Percentiles rank a stretch among this genome's conserved stretches.
phyloP scores from a whole-genome alignment of 164 flowering plant species.

The Annona cherimola region DNA sequence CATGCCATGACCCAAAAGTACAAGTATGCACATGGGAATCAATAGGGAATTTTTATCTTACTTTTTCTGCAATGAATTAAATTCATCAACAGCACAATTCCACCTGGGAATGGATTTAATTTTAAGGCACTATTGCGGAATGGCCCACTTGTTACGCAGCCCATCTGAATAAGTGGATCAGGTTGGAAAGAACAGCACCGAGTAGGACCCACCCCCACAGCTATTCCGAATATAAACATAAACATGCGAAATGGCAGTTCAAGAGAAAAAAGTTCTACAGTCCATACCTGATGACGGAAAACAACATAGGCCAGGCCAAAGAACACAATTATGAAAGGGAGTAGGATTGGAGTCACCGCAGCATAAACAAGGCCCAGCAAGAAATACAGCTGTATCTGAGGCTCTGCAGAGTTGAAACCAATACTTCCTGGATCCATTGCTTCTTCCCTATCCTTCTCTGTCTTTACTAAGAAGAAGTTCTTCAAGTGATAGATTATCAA shows the following conservation, averaged over 20 bases:
- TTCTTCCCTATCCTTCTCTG: constrained; percentile 75
- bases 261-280: not conserved
- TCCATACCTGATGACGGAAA: constrained; percentile 83
- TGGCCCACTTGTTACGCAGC: too few species aligned
- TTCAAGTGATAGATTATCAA: constrained; percentile 69
- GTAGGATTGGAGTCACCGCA: constrained; percentile 67
- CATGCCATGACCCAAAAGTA: too few species aligned
- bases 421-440: constrained; percentile 97
- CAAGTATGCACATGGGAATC: too few species aligned
- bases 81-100: too few species aligned
- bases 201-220: too few species aligned
- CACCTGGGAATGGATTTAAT: too few species aligned
- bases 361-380: constrained; percentile 89
- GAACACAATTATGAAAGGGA: constrained; percentile 82
- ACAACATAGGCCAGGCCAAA: constrained; percentile 74
- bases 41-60: too few species aligned
- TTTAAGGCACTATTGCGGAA: too few species aligned
- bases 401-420: constrained; percentile 71
- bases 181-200: too few species aligned
- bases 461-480: constrained; percentile 74
- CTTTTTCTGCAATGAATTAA: too few species aligned
- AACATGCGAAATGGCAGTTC: not conserved
- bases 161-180: too few species aligned
- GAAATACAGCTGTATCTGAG: constrained; percentile 87
- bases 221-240: too few species aligned